Conservation (phyloP, 306 rosid genomes). For the Fragaria iinumae region DNA sequence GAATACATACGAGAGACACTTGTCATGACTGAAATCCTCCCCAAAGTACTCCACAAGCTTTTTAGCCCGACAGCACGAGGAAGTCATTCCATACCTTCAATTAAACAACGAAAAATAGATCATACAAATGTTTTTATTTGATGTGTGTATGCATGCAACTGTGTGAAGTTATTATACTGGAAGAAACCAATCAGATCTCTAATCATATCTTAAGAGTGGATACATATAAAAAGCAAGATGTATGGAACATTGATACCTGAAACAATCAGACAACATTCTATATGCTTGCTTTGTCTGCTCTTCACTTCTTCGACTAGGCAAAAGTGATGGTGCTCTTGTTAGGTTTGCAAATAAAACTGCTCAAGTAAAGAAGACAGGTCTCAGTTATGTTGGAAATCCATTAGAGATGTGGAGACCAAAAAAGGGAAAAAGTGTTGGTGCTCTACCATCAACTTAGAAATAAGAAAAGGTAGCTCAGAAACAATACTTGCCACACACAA, state of each 20-base stretch:
- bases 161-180: neutral
- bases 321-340: slow-evolving; percentile 74
- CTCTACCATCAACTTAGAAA: neutral
- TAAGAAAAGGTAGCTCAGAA: neutral
- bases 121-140: neutral
- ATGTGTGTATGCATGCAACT: neutral
- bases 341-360: slow-evolving; percentile 81
- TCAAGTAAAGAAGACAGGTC: slow-evolving; percentile 19
- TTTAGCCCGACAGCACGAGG: slow-evolving; percentile 77
- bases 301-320: slow-evolving; percentile 75
- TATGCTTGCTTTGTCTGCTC: slow-evolving; percentile 71
- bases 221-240: slow-evolving; percentile 15
- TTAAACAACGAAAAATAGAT: slow-evolving; percentile 3
- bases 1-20: slow-evolving; percentile 70
- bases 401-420: slow-evolving; percentile 4
- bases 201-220: neutral
- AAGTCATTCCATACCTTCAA: slow-evolving; percentile 83
- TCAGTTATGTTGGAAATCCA: neutral
- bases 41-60: slow-evolving; percentile 85
- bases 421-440: neutral
- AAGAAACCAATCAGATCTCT: neutral
- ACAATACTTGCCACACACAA: neutral
- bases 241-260: slow-evolving; percentile 55
- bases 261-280: slow-evolving; percentile 84
- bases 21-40: slow-evolving; percentile 56